A percentile compares a stretch with the other conserved stretches of the same genome.
Conservation (phyloP, 805 yeast species). For the Hanseniaspora singularis region DNA sequence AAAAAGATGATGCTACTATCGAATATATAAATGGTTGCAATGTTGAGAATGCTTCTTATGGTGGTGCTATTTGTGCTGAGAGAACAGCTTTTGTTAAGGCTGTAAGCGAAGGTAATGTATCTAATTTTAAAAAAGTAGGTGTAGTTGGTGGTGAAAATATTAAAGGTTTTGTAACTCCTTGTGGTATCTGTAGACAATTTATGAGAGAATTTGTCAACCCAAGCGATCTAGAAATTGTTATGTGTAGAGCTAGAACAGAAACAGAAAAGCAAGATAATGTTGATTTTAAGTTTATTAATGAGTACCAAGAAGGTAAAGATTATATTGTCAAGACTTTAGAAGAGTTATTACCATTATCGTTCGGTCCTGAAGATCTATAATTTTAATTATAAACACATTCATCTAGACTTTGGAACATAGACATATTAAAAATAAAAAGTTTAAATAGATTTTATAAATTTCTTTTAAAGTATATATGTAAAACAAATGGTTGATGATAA, state of each 20-base stretch:
- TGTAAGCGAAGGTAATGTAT: conserved; percentile 30
- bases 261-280: background rate
- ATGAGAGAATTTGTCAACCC: conserved; percentile 60
- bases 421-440: too few species aligned
- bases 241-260: conserved; percentile 39
- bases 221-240: conserved; percentile 44
- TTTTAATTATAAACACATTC: too few species aligned
- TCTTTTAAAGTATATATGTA: too few species aligned
- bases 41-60: conserved; percentile 87
- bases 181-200: conserved; percentile 89
- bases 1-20: conserved; percentile 19
- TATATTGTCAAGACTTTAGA: conserved; percentile 38
- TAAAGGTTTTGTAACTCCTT: conserved; percentile 58
- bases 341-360: conserved; percentile 68
- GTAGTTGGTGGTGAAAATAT: conserved; percentile 57
- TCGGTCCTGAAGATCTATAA: conserved; percentile 64
- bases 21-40: conserved; percentile 59
- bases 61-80: conserved; percentile 69
- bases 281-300: background rate
- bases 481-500: too few species aligned
- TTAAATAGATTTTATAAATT: too few species aligned
- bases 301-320: conserved; percentile 34
- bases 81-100: conserved; percentile 52
- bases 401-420: too few species aligned
- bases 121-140: conserved; percentile 38